A percentile compares a stretch with the other conserved stretches of the same genome.
Evolutionary conservation across 2,329 filamentous ascomycete genomes (phyloP).

Genomic region (Colletotrichum karsti): DNA sequence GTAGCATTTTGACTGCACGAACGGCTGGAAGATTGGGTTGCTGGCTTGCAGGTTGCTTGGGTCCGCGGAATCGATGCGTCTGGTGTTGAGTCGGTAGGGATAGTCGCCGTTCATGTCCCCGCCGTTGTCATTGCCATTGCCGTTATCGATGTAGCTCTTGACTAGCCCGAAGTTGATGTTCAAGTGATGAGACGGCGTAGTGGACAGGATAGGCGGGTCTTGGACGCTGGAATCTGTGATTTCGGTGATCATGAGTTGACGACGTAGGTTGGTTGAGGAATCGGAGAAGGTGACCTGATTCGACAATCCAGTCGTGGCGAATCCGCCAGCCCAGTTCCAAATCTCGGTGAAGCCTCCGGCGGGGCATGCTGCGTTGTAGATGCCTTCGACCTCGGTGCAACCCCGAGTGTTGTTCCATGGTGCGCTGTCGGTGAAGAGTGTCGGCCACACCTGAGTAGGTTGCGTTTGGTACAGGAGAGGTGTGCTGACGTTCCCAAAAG

Average conservation of each 20-base stretch:
- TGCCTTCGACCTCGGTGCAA: neutral
- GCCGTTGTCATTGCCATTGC: neutral
- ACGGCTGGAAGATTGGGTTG: neutral
- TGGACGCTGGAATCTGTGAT: neutral
- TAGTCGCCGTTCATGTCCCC: too few relatives aligned
- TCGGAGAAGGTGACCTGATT: neutral
- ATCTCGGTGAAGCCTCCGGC: neutral
- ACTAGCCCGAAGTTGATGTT: neutral
- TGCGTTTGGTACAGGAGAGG: neutral
- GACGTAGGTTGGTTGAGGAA: neutral
- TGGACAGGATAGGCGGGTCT: neutral
- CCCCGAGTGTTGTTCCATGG: neutral
- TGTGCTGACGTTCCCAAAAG: neutral
- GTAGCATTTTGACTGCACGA: conserved; percentile 1
- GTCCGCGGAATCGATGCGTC: neutral
- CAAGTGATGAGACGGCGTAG: neutral
- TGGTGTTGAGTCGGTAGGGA: neutral
- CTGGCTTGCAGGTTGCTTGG: neutral
- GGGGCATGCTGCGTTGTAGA: neutral
- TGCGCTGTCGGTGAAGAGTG: neutral
- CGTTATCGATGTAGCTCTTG: neutral
- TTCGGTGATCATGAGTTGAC: neutral
- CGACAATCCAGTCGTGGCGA: neutral
- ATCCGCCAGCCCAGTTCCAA: neutral
- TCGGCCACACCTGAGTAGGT: neutral